These are phyloP conservation scores for Tylopilus subfusipes DNA, from an alignment of 768 basidiomycete genomes.

Conservation along the genomic window DNA sequence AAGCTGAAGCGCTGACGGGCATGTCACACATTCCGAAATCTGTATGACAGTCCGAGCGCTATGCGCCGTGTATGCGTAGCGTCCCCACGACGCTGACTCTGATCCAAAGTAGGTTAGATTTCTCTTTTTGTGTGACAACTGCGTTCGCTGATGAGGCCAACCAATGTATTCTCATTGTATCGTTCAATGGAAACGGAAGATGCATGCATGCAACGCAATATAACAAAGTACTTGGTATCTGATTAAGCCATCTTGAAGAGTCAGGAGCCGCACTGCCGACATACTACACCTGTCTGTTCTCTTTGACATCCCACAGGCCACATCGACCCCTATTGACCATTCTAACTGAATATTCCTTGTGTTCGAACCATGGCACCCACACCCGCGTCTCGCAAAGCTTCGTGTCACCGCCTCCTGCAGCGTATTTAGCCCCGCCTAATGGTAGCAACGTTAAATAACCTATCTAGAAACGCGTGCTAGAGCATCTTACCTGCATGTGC, in stretches of 20 bases:
- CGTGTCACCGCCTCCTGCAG: not conserved
- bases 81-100: too few species aligned
- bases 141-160: too few species aligned
- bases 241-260: too few species aligned
- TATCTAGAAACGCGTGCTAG: too few species aligned
- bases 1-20: too few species aligned
- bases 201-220: not conserved
- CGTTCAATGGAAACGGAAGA: not conserved
- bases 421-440: slow-evolving; percentile 11
- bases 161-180: too few species aligned
- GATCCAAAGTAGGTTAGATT: too few species aligned
- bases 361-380: slow-evolving; percentile 23
- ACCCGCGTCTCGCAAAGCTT: slow-evolving; percentile 17
- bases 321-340: not conserved
- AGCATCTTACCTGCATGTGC: slow-evolving; percentile 13
- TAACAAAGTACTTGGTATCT: not conserved
- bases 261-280: too few species aligned
- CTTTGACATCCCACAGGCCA: slow-evolving; percentile 19
- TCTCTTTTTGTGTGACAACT: too few species aligned
- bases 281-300: slow-evolving; percentile 10
- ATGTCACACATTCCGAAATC: too few species aligned
- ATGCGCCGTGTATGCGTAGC: too few species aligned
- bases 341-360: slow-evolving; percentile 20
- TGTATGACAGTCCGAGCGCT: too few species aligned
- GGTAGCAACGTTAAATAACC: not conserved